Conservation (phyloP, 1,284 basidiomycete species). For the Waitea zeae region DNA sequence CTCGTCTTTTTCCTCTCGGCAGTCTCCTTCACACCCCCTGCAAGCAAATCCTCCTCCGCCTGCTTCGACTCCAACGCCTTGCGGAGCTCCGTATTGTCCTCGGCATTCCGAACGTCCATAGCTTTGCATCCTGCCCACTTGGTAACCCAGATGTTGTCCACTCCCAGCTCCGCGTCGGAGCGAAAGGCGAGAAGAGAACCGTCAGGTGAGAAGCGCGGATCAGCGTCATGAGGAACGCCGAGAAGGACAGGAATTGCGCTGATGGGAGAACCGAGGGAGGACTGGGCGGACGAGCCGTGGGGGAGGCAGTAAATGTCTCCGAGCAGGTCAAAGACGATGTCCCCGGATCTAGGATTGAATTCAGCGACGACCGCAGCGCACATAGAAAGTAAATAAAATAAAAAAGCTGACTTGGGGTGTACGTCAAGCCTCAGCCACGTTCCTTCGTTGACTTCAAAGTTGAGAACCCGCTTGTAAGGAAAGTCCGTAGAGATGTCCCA, state of each 20-base stretch:
- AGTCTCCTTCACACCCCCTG: constrained; percentile 30
- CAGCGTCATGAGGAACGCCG: constrained; percentile 50
- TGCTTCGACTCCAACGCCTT: constrained; percentile 15
- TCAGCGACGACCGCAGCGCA: too few species aligned
- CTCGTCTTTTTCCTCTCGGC: constrained; percentile 25
- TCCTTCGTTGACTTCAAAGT: constrained; percentile 51
- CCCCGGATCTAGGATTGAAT: too few species aligned
- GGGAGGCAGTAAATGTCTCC: constrained; percentile 59
- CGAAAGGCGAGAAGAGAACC: constrained; percentile 43
- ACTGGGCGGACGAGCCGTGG: constrained; percentile 17
- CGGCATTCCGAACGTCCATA: constrained; percentile 29
- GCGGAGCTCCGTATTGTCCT: constrained; percentile 5
- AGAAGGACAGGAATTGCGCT: constrained; percentile 32
- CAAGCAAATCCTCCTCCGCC: constrained; percentile 31
- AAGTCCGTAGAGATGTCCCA: constrained; percentile 73
- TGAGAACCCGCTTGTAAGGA: constrained; percentile 41
- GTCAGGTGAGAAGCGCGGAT: constrained; percentile 53
- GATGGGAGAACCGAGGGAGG: constrained; percentile 8
- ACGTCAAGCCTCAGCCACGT: constrained; percentile 62
- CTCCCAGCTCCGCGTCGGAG: constrained; percentile 51
- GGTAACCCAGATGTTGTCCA: constrained; percentile 58
- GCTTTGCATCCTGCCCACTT: constrained; percentile 42
- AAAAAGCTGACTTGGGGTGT: constrained; percentile 36
- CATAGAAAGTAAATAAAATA: too few species aligned
- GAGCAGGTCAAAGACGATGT: constrained; percentile 58